Base-by-base conservation (phyloP, 2,329 filamentous ascomycete species). In the Xylaria sp. region DNA sequence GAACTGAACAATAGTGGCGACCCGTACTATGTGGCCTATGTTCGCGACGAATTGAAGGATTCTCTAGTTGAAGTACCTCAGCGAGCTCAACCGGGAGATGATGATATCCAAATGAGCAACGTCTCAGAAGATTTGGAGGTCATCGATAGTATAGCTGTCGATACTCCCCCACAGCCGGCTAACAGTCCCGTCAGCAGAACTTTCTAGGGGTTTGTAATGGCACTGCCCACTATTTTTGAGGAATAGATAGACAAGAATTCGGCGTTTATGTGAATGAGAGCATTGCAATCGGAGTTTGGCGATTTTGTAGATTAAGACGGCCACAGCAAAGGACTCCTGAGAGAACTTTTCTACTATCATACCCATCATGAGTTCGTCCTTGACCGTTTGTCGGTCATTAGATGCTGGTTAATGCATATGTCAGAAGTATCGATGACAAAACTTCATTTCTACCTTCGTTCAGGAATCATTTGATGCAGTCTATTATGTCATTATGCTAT, bases 21-120 rank as follows among this genome's bases (percentile, higher is more conserved):
- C 58, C 93, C 94, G 1, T 94, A 94, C 77, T 94, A 92, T 77
- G 86, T 96, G 25, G 93, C 94, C 51, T 97, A 97, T 75, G 90
- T 97, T n/a, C 86, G 88, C 52, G 91, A 92, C 62, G 83, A 88
- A 41, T 82, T 88, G 74, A 90, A 90, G 75, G 84, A 89, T 54
- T 80, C 87, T 7, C 80, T 84, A 56, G 84, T 87, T 28, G 80
- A 82, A 58, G 81, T 86, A 1, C 85, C 84, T 1, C 81, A 82
- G 65, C 81, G 84, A 31, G 51, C 52, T 12, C 67, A 67, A 20
- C 57, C 57, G 2, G 67, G 66, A 10, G 52, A 52, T 1, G 60
- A 66, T 10, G 67, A 64, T 20, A 20, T 50, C 2, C 13, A 25
- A 4, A 63, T 65, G 28, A 56, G 20, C 3, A 62, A 59, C 31